A percentile compares a stretch with the other conserved stretches of the same genome.
Conservation (phyloP, 257 asterid species). For the Ophiorrhiza pumila region DNA sequence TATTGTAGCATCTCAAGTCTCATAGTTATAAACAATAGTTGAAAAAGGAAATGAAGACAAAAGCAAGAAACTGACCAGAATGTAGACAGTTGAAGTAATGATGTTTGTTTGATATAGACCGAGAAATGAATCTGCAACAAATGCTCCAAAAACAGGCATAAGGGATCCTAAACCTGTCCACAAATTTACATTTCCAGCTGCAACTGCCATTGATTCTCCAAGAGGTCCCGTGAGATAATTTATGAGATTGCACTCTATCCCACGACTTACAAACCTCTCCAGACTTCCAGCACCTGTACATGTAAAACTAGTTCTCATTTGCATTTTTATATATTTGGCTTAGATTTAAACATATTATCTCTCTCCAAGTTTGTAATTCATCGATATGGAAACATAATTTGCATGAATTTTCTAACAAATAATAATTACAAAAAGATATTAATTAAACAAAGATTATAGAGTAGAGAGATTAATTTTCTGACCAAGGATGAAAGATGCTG, state of each 20-base stretch:
- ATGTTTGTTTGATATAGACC: slow-evolving; percentile 34
- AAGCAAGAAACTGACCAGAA: slow-evolving; percentile 24
- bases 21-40: background rate
- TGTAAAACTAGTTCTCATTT: background rate
- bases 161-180: slow-evolving; percentile 35
- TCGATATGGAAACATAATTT: too few species aligned
- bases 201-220: slow-evolving; percentile 37
- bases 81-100: slow-evolving; percentile 28
- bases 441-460: background rate
- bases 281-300: slow-evolving; percentile 27
- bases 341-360: too few species aligned
- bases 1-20: too few species aligned
- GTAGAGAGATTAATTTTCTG: too few species aligned
- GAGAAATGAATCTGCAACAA: slow-evolving; percentile 34
- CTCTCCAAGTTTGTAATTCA: too few species aligned
- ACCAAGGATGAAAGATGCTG: too few species aligned
- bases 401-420: too few species aligned
- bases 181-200: slow-evolving; percentile 30
- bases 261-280: slow-evolving; percentile 35
- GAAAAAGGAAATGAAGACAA: background rate
- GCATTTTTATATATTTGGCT: too few species aligned
- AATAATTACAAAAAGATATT: too few species aligned
- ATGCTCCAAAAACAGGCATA: slow-evolving; percentile 33
- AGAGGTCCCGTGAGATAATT: slow-evolving; percentile 35
- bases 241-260: slow-evolving; percentile 32